Conservation (phyloP, 2,329 filamentous ascomycete genomes). For the Curvularia verruculosa region DNA sequence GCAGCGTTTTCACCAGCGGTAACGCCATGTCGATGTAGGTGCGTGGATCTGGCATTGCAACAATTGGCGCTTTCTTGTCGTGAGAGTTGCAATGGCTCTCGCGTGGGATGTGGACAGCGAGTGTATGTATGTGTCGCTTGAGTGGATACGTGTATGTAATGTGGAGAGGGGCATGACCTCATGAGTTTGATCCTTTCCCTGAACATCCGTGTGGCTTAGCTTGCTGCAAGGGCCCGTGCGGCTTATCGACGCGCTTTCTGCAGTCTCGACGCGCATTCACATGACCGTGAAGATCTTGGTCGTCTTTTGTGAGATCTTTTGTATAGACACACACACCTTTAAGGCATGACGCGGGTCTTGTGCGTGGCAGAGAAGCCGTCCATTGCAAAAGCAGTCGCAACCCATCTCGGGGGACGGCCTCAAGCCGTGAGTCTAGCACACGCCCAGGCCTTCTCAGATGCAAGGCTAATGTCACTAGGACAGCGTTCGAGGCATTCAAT, state of each 20-base stretch:
- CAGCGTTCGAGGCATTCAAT: constrained; percentile 70
- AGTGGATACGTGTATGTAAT: background rate
- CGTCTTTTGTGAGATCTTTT: constrained; percentile 5
- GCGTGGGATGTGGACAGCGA: background rate
- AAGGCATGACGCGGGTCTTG: constrained; percentile 62
- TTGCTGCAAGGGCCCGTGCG: constrained; percentile 20
- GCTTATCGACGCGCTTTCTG: constrained; percentile 26
- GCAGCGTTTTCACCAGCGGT: constrained; percentile 70
- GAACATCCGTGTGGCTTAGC: constrained; percentile 11
- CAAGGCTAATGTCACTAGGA: constrained; percentile 56
- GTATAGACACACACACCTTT: constrained; percentile 8
- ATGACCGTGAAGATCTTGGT: constrained; percentile 28
- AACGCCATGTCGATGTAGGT: constrained; percentile 56
- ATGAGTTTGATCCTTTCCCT: constrained; percentile 30
- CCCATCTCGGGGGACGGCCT: constrained; percentile 82
- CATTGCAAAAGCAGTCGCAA: constrained; percentile 91
- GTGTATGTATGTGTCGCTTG: constrained; percentile 4
- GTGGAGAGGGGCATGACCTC: constrained; percentile 31
- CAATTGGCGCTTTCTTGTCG: background rate
- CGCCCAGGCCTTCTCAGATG: background rate
- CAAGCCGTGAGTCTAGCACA: constrained; percentile 62
- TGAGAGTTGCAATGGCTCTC: constrained; percentile 9
- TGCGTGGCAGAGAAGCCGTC: constrained; percentile 90
- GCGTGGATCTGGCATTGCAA: constrained; percentile 53
- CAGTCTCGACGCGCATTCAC: constrained; percentile 43